A percentile compares a stretch with the other conserved stretches of the same genome.
phyloP scores from a whole-genome alignment of 108 stramenopile genomes.

The Skeletonema marinoi region DNA sequence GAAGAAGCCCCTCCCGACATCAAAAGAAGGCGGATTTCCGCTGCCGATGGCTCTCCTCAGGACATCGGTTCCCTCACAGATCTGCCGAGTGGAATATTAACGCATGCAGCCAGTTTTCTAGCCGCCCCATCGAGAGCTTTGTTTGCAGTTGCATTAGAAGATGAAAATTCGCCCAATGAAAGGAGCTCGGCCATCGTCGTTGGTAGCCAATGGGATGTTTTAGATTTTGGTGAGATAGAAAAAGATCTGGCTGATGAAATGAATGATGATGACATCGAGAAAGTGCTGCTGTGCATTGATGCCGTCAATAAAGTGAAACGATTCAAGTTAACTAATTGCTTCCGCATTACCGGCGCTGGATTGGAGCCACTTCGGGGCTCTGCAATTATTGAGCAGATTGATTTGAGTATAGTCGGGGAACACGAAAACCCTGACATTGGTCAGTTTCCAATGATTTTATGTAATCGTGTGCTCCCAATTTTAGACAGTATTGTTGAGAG shows the following conservation, averaged over 20 bases:
- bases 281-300: slow-evolving; percentile 6
- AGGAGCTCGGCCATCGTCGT: background rate
- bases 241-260: background rate
- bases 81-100: too few species aligned
- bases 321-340: slow-evolving; percentile 14
- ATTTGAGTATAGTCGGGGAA: background rate
- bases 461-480: slow-evolving; percentile 1
- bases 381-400: background rate
- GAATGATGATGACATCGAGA: slow-evolving; percentile 1
- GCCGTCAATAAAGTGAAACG: slow-evolving; percentile 4
- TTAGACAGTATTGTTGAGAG: background rate
- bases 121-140: background rate
- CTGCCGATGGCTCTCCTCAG: too few species aligned
- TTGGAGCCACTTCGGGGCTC: slow-evolving; percentile 13
- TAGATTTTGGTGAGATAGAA: slow-evolving; percentile 23
- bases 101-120: background rate
- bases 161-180: background rate
- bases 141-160: background rate
- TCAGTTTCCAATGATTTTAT: background rate
- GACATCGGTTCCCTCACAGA: too few species aligned
- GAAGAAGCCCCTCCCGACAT: too few species aligned
- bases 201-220: background rate
- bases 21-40: too few species aligned
- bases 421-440: background rate
- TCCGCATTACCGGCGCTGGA: slow-evolving; percentile 4